Conservation (phyloP, 2,329 filamentous ascomycete species). For the Fonsecaea pedrosoi region DNA sequence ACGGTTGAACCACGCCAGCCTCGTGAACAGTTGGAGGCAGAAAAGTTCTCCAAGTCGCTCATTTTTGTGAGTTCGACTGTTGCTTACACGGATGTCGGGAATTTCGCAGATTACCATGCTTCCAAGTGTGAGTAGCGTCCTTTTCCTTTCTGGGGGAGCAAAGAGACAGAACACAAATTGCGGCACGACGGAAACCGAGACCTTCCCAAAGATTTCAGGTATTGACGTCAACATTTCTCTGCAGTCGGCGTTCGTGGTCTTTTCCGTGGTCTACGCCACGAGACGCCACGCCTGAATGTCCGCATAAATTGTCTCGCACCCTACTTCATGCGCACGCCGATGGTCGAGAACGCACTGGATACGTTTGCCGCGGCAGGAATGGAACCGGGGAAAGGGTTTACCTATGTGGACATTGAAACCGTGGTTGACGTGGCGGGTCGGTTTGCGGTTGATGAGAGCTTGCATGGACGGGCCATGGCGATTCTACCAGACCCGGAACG, state of each 20-base stretch:
- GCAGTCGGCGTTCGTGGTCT: conserved; percentile 33
- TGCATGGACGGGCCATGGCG: conserved; percentile 13
- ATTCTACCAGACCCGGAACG: conserved; percentile 12
- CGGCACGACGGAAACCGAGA: neutral
- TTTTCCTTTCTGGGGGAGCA: neutral
- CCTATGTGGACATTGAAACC: conserved; percentile 14
- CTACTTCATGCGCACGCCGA: conserved; percentile 15
- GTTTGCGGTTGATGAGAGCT: conserved; percentile 19
- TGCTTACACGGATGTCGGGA: conserved; percentile 31
- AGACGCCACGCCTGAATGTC: conserved; percentile 17
- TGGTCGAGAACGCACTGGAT: conserved; percentile 9
- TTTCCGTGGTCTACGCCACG: conserved; percentile 29
- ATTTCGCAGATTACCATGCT: conserved; percentile 28
- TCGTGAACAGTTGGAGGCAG: neutral
- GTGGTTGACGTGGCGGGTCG: conserved; percentile 20
- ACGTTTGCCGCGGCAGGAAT: conserved; percentile 12
- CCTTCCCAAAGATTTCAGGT: neutral
- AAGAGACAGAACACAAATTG: neutral
- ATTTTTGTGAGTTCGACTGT: conserved; percentile 35
- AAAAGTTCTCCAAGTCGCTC: conserved; percentile 26
- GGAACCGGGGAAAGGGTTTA: conserved; percentile 15
- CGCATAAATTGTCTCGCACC: conserved; percentile 22
- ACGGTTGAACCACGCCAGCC: neutral
- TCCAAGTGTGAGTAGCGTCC: conserved; percentile 31
- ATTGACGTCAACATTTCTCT: neutral